phyloP scores from a whole-genome alignment of 2,329 filamentous ascomycete genomes.

The Xylaria sp. region DNA sequence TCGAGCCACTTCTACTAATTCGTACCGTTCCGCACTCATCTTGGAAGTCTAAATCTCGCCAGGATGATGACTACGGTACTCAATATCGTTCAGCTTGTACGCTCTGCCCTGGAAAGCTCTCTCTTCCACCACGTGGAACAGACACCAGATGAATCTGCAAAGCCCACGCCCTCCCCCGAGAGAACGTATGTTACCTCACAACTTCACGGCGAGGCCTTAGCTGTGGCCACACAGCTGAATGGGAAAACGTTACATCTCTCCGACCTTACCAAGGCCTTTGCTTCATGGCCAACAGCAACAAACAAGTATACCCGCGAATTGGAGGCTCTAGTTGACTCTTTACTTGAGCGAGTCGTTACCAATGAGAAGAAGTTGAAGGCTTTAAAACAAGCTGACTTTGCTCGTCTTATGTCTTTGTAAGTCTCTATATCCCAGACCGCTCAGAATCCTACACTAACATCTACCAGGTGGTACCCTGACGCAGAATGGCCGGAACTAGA shows the following conservation, averaged over 20 bases:
- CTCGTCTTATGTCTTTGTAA: conserved; percentile 47
- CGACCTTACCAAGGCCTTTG: conserved; percentile 44
- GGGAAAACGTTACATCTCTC: conserved; percentile 42
- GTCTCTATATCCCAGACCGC: conserved; percentile 17
- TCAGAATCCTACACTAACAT: conserved; percentile 6
- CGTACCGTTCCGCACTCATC: conserved; percentile 5
- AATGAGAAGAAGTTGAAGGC: conserved; percentile 47
- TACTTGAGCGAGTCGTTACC: conserved; percentile 44
- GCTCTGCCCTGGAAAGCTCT: conserved; percentile 31
- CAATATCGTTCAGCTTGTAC: conserved; percentile 35
- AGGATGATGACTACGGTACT: conserved; percentile 37
- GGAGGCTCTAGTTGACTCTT: conserved; percentile 39
- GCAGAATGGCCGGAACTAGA: conserved; percentile 49
- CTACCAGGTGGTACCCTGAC: conserved; percentile 48
- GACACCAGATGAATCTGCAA: neutral
- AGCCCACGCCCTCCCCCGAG: conserved; percentile 15
- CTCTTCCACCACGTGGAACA: conserved; percentile 33
- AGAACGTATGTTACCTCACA: conserved; percentile 26
- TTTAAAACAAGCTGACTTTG: conserved; percentile 50
- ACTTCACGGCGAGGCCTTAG: conserved; percentile 39
- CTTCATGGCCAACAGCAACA: conserved; percentile 41
- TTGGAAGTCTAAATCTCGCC: conserved; percentile 2
- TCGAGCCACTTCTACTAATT: conserved; percentile 8
- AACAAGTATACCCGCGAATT: conserved; percentile 42
- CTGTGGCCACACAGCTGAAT: conserved; percentile 39